These are phyloP conservation scores for Salix koriyanagi DNA, from an alignment of 345 rosid species.

Conservation along the genomic window DNA sequence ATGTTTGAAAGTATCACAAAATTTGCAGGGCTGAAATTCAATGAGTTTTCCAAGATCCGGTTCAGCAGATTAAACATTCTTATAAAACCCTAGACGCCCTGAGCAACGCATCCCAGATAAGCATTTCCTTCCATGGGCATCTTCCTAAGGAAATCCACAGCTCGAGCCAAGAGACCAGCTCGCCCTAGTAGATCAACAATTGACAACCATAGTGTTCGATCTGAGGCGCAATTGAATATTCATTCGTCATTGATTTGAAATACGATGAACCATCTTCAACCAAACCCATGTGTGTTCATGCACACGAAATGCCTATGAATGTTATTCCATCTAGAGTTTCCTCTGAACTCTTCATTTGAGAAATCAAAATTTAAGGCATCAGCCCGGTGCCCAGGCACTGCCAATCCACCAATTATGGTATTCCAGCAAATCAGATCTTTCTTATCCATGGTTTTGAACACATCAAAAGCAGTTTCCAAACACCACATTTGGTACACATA, in stretches of 20 bases:
- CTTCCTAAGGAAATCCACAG: conserved; percentile 56
- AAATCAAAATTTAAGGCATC: too few relatives aligned
- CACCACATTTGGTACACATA: conserved; percentile 83
- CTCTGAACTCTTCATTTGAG: conserved; percentile 46
- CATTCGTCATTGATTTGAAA: conserved; percentile 58
- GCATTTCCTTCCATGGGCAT: conserved; percentile 77
- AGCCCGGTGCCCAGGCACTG: too few relatives aligned
- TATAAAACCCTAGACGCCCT: conserved; percentile 68
- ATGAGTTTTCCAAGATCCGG: conserved; percentile 53
- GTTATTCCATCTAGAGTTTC: conserved; percentile 70
- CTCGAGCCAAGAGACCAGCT: conserved; percentile 65
- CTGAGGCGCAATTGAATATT: conserved; percentile 56
- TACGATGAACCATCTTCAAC: conserved; percentile 63
- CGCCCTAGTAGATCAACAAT: conserved; percentile 73
- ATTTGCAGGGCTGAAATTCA: conserved; percentile 63
- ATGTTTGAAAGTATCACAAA: conserved; percentile 71
- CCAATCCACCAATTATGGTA: too few relatives aligned
- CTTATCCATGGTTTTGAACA: conserved; percentile 46
- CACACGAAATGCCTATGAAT: conserved; percentile 60
- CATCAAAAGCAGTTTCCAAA: conserved; percentile 48
- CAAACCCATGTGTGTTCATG: conserved; percentile 70
- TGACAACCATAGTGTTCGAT: conserved; percentile 83
- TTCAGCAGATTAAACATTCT: conserved; percentile 70
- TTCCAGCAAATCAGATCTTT: not conserved
- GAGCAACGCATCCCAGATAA: conserved; percentile 77